Evolutionary conservation across 495 filamentous ascomycete species (phyloP).

Genomic region (Talaromyces nanjingensis): DNA sequence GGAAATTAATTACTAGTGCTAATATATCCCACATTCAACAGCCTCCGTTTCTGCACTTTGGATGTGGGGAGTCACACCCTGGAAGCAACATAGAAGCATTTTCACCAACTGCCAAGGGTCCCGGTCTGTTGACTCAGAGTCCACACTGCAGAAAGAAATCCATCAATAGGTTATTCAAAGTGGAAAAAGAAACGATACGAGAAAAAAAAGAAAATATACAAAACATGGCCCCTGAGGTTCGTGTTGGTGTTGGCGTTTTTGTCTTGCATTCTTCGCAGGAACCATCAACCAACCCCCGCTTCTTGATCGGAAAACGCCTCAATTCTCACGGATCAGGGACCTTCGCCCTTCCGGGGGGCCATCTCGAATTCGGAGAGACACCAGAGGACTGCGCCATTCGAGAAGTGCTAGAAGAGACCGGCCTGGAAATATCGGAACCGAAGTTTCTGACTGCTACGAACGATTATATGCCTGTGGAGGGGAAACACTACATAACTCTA

Average conservation of each 20-base stretch:
- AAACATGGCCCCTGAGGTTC: slow-evolving; percentile 10
- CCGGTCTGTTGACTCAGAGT: background rate
- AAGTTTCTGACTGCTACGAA: slow-evolving; percentile 51
- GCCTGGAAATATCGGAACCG: slow-evolving; percentile 40
- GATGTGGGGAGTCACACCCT: background rate
- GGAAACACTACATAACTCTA: slow-evolving; percentile 61
- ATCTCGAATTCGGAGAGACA: slow-evolving; percentile 58
- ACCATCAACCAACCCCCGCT: slow-evolving; percentile 9
- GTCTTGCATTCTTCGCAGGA: slow-evolving; percentile 10
- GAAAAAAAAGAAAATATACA: background rate
- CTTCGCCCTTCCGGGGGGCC: slow-evolving; percentile 60
- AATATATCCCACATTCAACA: background rate
- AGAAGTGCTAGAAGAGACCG: slow-evolving; percentile 65
- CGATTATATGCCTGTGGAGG: slow-evolving; percentile 42
- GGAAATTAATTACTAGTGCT: background rate
- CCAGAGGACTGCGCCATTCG: slow-evolving; percentile 51
- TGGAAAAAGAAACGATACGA: background rate
- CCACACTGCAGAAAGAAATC: background rate
- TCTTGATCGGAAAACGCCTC: slow-evolving; percentile 18
- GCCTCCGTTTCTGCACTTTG: background rate
- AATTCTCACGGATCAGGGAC: slow-evolving; percentile 35
- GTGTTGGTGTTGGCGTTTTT: slow-evolving; percentile 18
- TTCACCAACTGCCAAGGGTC: background rate
- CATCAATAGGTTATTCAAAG: background rate
- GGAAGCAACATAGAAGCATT: background rate